Conservation (phyloP, 768 basidiomycete genomes). For the Trametopsis cervina region DNA sequence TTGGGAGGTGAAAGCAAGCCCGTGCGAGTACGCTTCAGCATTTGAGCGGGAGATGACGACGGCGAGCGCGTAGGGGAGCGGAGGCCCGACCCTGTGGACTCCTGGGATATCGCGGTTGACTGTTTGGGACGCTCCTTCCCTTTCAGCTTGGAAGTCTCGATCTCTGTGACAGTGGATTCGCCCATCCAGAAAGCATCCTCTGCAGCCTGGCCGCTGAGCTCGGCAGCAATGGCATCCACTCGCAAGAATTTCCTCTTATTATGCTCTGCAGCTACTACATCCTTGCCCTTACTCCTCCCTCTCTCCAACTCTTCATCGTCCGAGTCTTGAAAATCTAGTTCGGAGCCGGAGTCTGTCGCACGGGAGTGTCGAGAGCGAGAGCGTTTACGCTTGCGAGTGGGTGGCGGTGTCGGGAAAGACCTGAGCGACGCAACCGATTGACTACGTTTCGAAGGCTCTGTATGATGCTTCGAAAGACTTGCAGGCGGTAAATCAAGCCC, state of each 20-base stretch:
- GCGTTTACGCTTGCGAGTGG: conserved; percentile 46
- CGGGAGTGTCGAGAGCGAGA: conserved; percentile 34
- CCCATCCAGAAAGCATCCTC: conserved; percentile 26
- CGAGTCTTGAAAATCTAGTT: conserved; percentile 26
- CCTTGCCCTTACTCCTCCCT: conserved; percentile 16
- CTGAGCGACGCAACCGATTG: conserved; percentile 40
- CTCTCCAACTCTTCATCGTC: conserved; percentile 28
- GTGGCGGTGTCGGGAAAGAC: conserved; percentile 61
- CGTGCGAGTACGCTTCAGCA: conserved; percentile 19
- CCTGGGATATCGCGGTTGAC: conserved; percentile 9
- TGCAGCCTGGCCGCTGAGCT: conserved; percentile 18
- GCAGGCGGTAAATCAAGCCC: conserved; percentile 5
- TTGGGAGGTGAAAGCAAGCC: conserved; percentile 60
- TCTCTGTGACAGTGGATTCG: neutral
- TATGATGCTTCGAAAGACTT: conserved; percentile 2
- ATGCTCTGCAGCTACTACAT: conserved; percentile 18
- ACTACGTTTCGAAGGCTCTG: conserved; percentile 7
- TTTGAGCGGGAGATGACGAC: conserved; percentile 21
- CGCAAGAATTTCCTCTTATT: conserved; percentile 21
- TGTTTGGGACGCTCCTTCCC: conserved; percentile 1
- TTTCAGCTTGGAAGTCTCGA: neutral
- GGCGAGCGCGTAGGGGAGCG: conserved; percentile 21
- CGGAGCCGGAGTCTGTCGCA: conserved; percentile 37
- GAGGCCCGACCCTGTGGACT: neutral
- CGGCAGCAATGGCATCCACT: conserved; percentile 21